Percentiles rank a stretch among this genome's conserved stretches.
These are phyloP conservation scores for Apiospora koreana DNA, from an alignment of 2,329 filamentous ascomycete genomes.

Conservation along the genomic window DNA sequence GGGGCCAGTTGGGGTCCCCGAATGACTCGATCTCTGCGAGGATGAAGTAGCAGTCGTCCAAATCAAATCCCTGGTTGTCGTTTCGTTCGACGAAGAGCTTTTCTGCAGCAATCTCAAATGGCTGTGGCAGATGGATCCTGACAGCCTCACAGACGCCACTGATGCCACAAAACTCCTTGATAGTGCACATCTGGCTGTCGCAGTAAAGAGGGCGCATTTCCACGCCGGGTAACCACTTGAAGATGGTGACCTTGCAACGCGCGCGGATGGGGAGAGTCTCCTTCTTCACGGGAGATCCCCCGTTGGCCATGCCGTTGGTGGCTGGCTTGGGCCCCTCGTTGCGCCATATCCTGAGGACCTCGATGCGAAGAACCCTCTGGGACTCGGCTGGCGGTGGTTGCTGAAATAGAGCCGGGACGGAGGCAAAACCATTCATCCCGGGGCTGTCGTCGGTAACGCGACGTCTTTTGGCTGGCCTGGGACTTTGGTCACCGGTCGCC, in stretches of 20 bases:
- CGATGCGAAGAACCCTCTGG: slow-evolving; percentile 49
- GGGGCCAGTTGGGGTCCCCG: slow-evolving; percentile 53
- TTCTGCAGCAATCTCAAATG: slow-evolving; percentile 54
- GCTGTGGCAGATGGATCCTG: slow-evolving; percentile 47
- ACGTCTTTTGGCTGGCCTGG: slow-evolving; percentile 50
- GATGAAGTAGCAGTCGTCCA: slow-evolving; percentile 52
- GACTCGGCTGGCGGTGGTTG: slow-evolving; percentile 26
- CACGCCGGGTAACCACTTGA: slow-evolving; percentile 32
- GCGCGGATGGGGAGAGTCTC: slow-evolving; percentile 38
- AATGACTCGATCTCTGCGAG: slow-evolving; percentile 54
- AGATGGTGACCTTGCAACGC: slow-evolving; percentile 46
- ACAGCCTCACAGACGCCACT: slow-evolving; percentile 47
- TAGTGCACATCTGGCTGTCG: slow-evolving; percentile 54
- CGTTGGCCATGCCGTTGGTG: slow-evolving; percentile 14
- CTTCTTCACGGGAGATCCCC: slow-evolving; percentile 34
- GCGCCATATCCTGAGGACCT: slow-evolving; percentile 54
- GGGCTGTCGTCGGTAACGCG: slow-evolving; percentile 45
- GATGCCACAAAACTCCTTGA: slow-evolving; percentile 51
- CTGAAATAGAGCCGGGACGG: slow-evolving; percentile 25
- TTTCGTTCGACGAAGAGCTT: slow-evolving; percentile 51
- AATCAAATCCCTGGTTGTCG: slow-evolving; percentile 47
- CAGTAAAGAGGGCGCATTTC: slow-evolving; percentile 49
- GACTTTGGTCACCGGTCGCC: slow-evolving; percentile 37
- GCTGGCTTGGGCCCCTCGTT: slow-evolving; percentile 43
- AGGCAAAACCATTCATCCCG: slow-evolving; percentile 29